Base-by-base conservation (phyloP, 345 rosid genomes). In the Pistacia integerrima region DNA sequence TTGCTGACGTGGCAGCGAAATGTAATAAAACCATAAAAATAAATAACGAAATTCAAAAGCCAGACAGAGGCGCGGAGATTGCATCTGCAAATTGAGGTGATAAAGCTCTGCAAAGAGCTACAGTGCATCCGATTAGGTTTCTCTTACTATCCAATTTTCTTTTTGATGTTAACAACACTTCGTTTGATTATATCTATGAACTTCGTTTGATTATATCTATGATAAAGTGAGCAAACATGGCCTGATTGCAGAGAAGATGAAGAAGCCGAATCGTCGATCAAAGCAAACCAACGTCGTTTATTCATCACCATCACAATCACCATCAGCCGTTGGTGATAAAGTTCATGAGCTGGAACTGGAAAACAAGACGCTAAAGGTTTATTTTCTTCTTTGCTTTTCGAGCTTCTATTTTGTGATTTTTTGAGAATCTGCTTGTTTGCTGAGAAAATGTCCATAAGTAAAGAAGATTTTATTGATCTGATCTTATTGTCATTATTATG, bases 341-440 rank as follows among this genome's bases (percentile, higher is more conserved):
- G 92, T 87, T 76, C 90, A 57, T 1, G 92, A 90, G 56, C 76
- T 95, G 77, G 94, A 94, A 76, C 84, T 72, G 41, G 83, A 89
- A 65, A 95, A 90, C 74, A 80, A 76, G 68, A 38, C 85, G 85
- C 84, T 85, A 58, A 78, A 84, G 88, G 89, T 85, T 74, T 41
- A 28, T 20, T 46, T 30, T 2, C 68, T 12, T 10, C 55, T 2
- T 33, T 28, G 35, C 17, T 30, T 46, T 52, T 46, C 28, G 4
- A 48, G 3, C 5, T 33, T 66, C 16, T 22, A 20, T 18, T 28
- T 41, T 20, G 3, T 12, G 13, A 44, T 25, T 33, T 48, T n/a
- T 41, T 4, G 18, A 48, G 28, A 36, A 22, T 65, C 33, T 69
- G 36, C 57, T 79, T 51, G 51, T 35, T 66, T 79, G 73, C 11